A percentile compares a stretch with the other conserved stretches of the same genome.
Conservation (phyloP, 495 filamentous ascomycete species). For the Penicillium pulvis region DNA sequence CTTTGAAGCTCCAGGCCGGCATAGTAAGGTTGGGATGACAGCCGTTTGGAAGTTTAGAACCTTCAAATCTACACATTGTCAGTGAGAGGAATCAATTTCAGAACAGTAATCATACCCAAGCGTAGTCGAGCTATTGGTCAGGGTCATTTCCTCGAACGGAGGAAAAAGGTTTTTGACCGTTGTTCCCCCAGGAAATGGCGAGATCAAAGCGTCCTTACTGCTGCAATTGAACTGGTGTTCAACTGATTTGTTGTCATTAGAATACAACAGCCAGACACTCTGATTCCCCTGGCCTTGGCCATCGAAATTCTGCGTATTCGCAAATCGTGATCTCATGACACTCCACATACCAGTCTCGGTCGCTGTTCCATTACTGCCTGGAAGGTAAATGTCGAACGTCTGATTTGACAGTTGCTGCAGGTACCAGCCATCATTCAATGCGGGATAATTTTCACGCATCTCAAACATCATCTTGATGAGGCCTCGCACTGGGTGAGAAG, state of each 20-base stretch:
- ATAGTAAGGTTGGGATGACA: conserved; percentile 56
- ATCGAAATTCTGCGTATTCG: conserved; percentile 50
- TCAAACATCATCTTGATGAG: conserved; percentile 68
- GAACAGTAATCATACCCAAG: conserved; percentile 19
- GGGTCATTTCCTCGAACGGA: conserved; percentile 56
- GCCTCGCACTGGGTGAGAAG: conserved; percentile 65
- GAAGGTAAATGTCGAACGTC: conserved; percentile 49
- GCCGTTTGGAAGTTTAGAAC: conserved; percentile 50
- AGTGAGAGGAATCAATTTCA: conserved; percentile 2
- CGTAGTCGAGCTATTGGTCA: conserved; percentile 39
- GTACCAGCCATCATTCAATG: conserved; percentile 64
- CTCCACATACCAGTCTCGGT: conserved; percentile 75
- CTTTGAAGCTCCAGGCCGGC: conserved; percentile 61
- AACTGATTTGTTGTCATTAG: conserved; percentile 56
- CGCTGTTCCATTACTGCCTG: conserved; percentile 51
- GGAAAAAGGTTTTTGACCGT: conserved; percentile 66
- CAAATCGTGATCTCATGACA: conserved; percentile 50
- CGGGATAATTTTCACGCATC: conserved; percentile 58
- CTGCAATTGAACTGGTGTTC: conserved; percentile 62
- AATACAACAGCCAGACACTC: conserved; percentile 68
- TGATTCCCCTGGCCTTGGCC: conserved; percentile 38
- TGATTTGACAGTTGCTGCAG: conserved; percentile 59
- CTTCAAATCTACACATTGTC: conserved; percentile 19
- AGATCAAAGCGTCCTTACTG: conserved; percentile 48
- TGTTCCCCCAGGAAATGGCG: conserved; percentile 56